phyloP scores from a whole-genome alignment of 306 rosid species.

The Spatholobus suberectus region DNA sequence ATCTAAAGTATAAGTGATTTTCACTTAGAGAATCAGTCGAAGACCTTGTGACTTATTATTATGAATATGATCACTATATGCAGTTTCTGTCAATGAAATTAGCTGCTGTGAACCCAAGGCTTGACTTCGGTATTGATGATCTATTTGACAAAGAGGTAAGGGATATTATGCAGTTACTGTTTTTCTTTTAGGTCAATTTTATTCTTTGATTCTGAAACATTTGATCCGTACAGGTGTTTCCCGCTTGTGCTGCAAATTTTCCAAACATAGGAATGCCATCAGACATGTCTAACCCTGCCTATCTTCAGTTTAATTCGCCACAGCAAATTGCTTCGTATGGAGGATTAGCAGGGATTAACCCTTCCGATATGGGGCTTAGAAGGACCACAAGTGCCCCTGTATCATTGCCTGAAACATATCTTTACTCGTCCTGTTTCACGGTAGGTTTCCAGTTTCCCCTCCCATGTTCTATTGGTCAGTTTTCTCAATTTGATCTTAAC shows the following conservation, averaged over 20 bases:
- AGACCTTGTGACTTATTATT: slow-evolving; percentile 1
- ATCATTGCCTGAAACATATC: slow-evolving; percentile 66
- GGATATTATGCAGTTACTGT: neutral
- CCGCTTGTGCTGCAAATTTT: slow-evolving; percentile 57
- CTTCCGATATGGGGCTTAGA: slow-evolving; percentile 58
- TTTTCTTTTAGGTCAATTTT: neutral
- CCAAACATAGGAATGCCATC: slow-evolving; percentile 60
- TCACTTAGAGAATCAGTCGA: no score
- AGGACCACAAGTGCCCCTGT: slow-evolving; percentile 70
- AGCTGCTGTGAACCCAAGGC: slow-evolving; percentile 82
- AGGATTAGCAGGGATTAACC: slow-evolving; percentile 63
- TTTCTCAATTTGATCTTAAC: slow-evolving; percentile 21
- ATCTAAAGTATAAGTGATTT: no score
- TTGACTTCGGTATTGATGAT: slow-evolving; percentile 75
- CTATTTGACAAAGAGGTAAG: slow-evolving; percentile 79
- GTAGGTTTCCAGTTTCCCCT: slow-evolving; percentile 46
- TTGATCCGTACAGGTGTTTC: slow-evolving; percentile 58
- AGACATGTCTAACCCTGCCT: slow-evolving; percentile 55
- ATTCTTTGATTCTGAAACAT: slow-evolving; percentile 5
- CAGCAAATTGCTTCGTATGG: slow-evolving; percentile 60
- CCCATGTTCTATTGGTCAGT: neutral
- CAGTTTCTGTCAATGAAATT: slow-evolving; percentile 98
- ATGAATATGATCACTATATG: slow-evolving; percentile 21
- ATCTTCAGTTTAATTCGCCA: slow-evolving; percentile 60
- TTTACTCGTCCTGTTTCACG: slow-evolving; percentile 61